phyloP scores from a whole-genome alignment of 345 rosid genomes.

The Syzygium aromaticum region DNA sequence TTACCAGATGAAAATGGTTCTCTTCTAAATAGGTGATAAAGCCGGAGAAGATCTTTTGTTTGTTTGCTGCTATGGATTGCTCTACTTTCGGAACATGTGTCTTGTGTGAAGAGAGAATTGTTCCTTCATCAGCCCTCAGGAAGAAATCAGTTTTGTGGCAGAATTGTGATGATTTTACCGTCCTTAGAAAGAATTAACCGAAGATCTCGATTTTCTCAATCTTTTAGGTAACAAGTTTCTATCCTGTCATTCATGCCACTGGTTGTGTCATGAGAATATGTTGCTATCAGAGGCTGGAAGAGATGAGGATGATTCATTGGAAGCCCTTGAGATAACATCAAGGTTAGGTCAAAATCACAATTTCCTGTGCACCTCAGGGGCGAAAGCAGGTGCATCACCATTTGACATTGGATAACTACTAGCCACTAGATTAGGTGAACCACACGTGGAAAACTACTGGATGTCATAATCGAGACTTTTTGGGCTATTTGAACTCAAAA shows the following conservation, averaged over 20 bases:
- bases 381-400: conserved; percentile 26
- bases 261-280: not conserved
- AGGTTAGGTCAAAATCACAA: conserved; percentile 45
- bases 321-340: conserved; percentile 8
- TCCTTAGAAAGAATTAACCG: not conserved
- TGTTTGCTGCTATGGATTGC: not conserved
- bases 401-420: conserved; percentile 37
- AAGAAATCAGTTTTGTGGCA: not conserved
- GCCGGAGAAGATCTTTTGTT: not conserved
- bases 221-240: not conserved
- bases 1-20: not conserved
- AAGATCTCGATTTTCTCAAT: not conserved
- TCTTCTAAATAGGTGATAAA: not conserved
- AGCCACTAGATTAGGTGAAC: conserved; percentile 50
- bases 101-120: not conserved
- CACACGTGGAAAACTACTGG: conserved; percentile 66
- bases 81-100: not conserved
- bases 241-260: not conserved
- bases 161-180: not conserved
- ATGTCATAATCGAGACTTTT: conserved; percentile 38
- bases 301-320: not conserved
- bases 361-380: conserved; percentile 5
- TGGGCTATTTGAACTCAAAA: not conserved
- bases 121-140: not conserved
- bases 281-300: not conserved